Evolutionary conservation across 495 filamentous ascomycete genomes (phyloP).

Genomic region (Apiosordaria backusii): DNA sequence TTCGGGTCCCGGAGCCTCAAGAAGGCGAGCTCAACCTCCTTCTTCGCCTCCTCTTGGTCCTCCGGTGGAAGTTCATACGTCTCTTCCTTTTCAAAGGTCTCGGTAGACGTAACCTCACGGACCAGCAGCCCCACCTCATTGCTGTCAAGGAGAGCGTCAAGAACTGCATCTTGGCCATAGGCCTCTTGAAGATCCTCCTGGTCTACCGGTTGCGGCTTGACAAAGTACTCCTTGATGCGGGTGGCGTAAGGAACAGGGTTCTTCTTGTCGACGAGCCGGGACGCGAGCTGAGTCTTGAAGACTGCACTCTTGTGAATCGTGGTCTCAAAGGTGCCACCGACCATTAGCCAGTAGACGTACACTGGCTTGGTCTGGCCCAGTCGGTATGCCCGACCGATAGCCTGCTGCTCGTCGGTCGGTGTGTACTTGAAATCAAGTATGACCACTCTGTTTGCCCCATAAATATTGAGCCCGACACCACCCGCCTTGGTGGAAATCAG

Average conservation of each 20-base stretch:
- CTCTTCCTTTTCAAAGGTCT: conserved; percentile 48
- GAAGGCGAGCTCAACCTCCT: conserved; percentile 27
- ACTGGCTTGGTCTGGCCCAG: conserved; percentile 81
- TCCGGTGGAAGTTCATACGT: conserved; percentile 36
- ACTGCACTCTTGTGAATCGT: conserved; percentile 64
- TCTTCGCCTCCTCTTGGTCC: conserved; percentile 32
- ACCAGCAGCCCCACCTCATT: conserved; percentile 24
- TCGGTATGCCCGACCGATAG: conserved; percentile 82
- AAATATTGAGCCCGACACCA: conserved; percentile 78
- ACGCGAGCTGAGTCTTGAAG: conserved; percentile 77
- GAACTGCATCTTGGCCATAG: conserved; percentile 61
- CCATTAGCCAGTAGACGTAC: conserved; percentile 80
- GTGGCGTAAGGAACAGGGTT: conserved; percentile 58
- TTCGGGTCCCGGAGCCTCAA: conserved; percentile 28
- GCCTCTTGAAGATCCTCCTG: conserved; percentile 52
- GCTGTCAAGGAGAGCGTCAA: conserved; percentile 61
- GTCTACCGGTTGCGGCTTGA: conserved; percentile 49
- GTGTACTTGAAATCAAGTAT: conserved; percentile 84
- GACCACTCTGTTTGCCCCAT: conserved; percentile 80
- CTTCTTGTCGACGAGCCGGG: conserved; percentile 79
- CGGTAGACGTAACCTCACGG: conserved; percentile 37
- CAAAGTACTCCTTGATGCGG: conserved; percentile 54
- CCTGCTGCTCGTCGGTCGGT: conserved; percentile 80
- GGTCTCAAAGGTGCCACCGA: conserved; percentile 77
- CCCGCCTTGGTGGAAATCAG: conserved; percentile 82